These are phyloP conservation scores for Suillus decipiens DNA, from an alignment of 768 basidiomycete species.

Conservation along the genomic window DNA sequence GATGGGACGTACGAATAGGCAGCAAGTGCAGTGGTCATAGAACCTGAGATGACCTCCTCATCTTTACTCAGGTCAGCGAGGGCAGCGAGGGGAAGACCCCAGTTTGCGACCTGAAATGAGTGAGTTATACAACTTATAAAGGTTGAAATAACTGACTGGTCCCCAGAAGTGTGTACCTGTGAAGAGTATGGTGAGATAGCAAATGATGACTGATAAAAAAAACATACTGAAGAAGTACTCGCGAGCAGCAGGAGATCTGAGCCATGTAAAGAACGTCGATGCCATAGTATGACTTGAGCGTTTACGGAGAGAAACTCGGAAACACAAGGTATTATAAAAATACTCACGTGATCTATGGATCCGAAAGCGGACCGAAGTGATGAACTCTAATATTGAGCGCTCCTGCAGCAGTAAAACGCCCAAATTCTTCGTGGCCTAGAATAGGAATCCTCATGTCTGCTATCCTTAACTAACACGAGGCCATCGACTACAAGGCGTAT, in stretches of 20 bases:
- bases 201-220: constrained; percentile 6
- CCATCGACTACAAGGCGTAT: background rate
- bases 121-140: constrained; percentile 10
- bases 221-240: constrained; percentile 94
- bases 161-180: constrained; percentile 98
- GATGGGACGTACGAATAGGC: constrained; percentile 84
- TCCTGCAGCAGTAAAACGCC: background rate
- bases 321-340: background rate
- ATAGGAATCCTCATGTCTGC: constrained; percentile 25
- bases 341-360: constrained; percentile 16
- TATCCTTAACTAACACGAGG: constrained; percentile 2
- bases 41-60: constrained; percentile 95
- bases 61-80: constrained; percentile 89
- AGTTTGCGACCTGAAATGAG: constrained; percentile 83
- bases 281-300: constrained; percentile 45
- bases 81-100: constrained; percentile 95
- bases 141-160: constrained; percentile 61
- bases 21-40: constrained; percentile 91
- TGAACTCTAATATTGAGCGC: background rate
- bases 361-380: background rate
- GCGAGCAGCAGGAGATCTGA: constrained; percentile 87
- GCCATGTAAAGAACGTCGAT: constrained; percentile 85
- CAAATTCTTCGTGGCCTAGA: constrained; percentile 31
- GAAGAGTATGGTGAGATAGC: constrained; percentile 19
- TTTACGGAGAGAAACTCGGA: background rate